Base-by-base conservation (phyloP, 202 grass and related monocot genomes). In the Zoysia matrella region DNA sequence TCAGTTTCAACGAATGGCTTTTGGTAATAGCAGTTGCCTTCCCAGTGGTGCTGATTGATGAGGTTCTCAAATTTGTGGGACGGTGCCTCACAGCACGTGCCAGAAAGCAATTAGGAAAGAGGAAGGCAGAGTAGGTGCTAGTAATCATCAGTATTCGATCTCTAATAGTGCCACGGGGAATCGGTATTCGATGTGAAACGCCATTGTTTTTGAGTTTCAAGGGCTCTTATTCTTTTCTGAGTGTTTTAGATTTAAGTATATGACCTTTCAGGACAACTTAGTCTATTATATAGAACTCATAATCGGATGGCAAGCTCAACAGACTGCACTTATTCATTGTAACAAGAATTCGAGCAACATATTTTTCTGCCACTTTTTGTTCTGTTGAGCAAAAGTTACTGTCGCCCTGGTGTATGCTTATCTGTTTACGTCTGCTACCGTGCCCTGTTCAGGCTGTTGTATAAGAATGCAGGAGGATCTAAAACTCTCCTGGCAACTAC, bases 1-100 rank as follows among this genome's bases (percentile, higher is more conserved):
- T 98, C 73, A 98, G 92, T 76, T 81, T 98, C 18, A 98, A 92
- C 1, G 96, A 98, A 80, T 98, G 96, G 92, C 86, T 98, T 74
- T 89, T 98, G 85, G 96, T 98, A 60, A 55, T 98, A 63, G 88
- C 90, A 66, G 91, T 98, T 65, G 90, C 96, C 30, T 36, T 36
- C 30, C 30, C 30, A 36, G 30, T 36, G 30, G 30, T 36, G 30
- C 30, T 36, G 30, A 98, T 98, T 2, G 96, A 98, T 3, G 96
- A 98, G 91, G 89, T 90, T 73, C 90, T 98, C 0, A 98, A 98
- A 86, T 95, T 95, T 66, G 80, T 95, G 22, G 92, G 96, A 1
- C 79, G 96, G 62, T 90, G 89, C 78, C 82, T 86, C 68, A 94
- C 88, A 73, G 85, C 83, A 0, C 58, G 75, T 51, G 84, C 78